Conservation (phyloP, 805 yeast species). For the Starmerella powellii region DNA sequence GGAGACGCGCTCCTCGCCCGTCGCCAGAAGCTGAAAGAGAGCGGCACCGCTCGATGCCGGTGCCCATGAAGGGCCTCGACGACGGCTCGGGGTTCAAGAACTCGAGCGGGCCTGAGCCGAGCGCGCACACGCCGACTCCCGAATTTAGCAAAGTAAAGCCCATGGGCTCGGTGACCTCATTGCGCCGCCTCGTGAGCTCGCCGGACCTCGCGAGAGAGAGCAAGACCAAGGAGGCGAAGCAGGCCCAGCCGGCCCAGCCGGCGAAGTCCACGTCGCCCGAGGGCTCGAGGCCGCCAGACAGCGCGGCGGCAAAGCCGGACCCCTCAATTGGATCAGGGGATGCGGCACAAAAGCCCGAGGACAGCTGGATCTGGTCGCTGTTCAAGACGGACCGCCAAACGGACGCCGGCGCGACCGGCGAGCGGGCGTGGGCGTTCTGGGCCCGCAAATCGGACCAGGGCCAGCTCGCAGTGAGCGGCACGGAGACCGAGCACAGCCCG, state of each 20-base stretch:
- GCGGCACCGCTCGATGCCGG: conserved; percentile 3
- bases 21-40: neutral
- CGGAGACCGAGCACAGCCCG: conserved; percentile 25
- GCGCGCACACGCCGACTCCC: neutral
- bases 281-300: no score
- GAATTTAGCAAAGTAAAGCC: conserved; percentile 4
- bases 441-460: conserved; percentile 20
- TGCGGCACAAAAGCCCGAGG: no score
- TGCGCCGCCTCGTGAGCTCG: neutral
- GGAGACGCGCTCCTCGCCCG: neutral
- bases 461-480: conserved; percentile 27
- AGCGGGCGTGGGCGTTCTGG: conserved; percentile 29
- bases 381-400: neutral
- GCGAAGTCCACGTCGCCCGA: no score
- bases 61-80: neutral
- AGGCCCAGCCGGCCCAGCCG: no score
- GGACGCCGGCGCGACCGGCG: neutral
- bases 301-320: no score
- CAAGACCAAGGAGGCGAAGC: neutral
- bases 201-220: neutral
- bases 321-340: no score
- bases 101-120: conserved; percentile 2
- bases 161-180: neutral
- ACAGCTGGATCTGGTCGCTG: conserved; percentile 1
- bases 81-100: conserved; percentile 1